Evolutionary conservation across 1,284 basidiomycete species (phyloP), one percentile per base, ranked within the genome.

Genomic region (Ceratobasidium sp.): DNA sequence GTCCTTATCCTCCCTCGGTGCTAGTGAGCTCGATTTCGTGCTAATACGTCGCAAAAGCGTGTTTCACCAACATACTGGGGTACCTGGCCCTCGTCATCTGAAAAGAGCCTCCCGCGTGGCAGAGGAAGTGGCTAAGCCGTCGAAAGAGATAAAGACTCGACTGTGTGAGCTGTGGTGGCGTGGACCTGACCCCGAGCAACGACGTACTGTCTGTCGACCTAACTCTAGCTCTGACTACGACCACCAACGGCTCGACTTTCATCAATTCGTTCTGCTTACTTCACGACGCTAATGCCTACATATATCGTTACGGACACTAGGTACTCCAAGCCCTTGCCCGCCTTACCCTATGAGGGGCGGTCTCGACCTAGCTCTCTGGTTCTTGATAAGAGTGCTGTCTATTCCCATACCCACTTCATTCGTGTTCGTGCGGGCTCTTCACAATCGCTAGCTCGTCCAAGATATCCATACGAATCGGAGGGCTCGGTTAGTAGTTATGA

Each of bases 21-120:
- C 26, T 46, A 67, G 46, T 67, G 64, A 67, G 64, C 42, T 67
- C 64, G 64, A 67, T 67, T 67, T 67, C 64, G 49, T 20, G 64
- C 23, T 66, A 23, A 26, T 66, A 20, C 42, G 63, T 46, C 42
- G 40, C 40, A 49, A 20, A 67, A 49, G 64, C 64, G 64, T 28
- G 64, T 67, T 67, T 67, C 64, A 67, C 64, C 44, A 44, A 51
- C 15, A 40, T 51, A 51, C 20, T n/a, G 64, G 46, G 44, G 44
- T 51, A 33, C 64, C 33, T 67, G 46, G 64, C 64, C 23, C 64
- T 67, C 28, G 42, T 7, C 44, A 39, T 28, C 64, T 67, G n/a
- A n/a, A 5, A 15, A 23, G 46, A 51, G 40, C 61, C n/a, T 33
- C 39, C 3, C 28, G 64, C 44, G 64, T 51, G 46, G 64, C 42